A percentile compares a stretch with the other conserved stretches of the same genome.
These are phyloP conservation scores for Anthostomella pinea DNA, from an alignment of 2,329 filamentous ascomycete genomes.

Conservation along the genomic window DNA sequence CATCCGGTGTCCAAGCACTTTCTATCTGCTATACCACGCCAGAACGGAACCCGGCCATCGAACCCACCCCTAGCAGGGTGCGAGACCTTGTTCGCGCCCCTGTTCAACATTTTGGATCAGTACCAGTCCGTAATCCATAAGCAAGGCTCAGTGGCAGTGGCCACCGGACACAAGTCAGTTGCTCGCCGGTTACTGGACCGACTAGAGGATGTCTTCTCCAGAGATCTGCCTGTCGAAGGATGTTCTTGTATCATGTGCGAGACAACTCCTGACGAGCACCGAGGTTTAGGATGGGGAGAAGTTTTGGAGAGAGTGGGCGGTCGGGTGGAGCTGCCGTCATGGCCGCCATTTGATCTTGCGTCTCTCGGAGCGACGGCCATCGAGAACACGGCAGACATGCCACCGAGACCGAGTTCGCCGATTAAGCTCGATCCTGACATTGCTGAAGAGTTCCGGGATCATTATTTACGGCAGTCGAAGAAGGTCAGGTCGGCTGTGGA, in stretches of 20 bases:
- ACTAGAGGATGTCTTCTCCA: conserved; percentile 88
- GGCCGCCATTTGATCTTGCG: conserved; percentile 82
- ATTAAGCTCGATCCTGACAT: conserved; percentile 88
- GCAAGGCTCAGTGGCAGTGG: conserved; percentile 88
- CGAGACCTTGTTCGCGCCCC: conserved; percentile 75
- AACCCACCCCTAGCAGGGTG: conserved; percentile 66
- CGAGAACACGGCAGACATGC: conserved; percentile 60
- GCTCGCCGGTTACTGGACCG: conserved; percentile 85
- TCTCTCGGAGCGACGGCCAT: conserved; percentile 59
- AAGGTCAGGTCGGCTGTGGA: conserved; percentile 92
- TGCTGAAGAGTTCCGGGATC: conserved; percentile 86
- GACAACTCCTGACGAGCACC: conserved; percentile 56
- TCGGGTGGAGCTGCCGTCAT: conserved; percentile 76
- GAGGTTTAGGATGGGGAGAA: conserved; percentile 89
- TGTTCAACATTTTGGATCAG: conserved; percentile 79
- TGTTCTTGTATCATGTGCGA: conserved; percentile 85
- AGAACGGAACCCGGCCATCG: conserved; percentile 55
- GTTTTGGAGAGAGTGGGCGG: conserved; percentile 91
- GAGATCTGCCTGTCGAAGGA: conserved; percentile 83
- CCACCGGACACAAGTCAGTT: conserved; percentile 93
- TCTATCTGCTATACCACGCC: conserved; percentile 60
- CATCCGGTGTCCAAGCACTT: conserved; percentile 71
- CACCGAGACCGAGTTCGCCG: conserved; percentile 56
- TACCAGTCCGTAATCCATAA: conserved; percentile 79
- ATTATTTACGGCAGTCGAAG: conserved; percentile 87